Evolutionary conservation across 83 land plant genomes (phyloP).

Genomic region (Picea mariana): DNA sequence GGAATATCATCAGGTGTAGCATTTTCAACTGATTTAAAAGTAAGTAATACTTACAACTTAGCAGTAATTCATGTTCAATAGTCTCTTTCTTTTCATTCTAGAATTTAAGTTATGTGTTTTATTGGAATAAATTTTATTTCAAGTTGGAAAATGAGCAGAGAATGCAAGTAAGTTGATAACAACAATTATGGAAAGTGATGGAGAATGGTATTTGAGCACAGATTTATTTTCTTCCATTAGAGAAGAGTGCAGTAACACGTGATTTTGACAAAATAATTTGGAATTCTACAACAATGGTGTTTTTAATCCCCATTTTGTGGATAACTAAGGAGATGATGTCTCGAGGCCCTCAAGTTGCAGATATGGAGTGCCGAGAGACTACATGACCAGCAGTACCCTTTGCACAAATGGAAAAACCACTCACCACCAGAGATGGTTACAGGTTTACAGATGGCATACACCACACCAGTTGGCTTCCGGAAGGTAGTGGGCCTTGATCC

Average conservation of each 20-base stretch:
- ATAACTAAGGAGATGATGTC: too few relatives aligned
- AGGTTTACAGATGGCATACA: too few relatives aligned
- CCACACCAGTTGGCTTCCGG: too few relatives aligned
- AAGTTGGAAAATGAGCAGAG: constrained; percentile 51
- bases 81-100: constrained; percentile 14
- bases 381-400: too few relatives aligned
- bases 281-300: too few relatives aligned
- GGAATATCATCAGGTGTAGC: constrained; percentile 68
- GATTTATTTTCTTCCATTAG: constrained; percentile 38
- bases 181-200: constrained; percentile 37
- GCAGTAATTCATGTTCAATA: neutral
- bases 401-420: too few relatives aligned
- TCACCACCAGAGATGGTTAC: too few relatives aligned
- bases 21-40: constrained; percentile 56
- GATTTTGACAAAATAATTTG: too few relatives aligned
- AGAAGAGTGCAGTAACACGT: constrained; percentile 47
- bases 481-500: too few relatives aligned
- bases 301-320: too few relatives aligned
- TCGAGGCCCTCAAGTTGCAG: too few relatives aligned
- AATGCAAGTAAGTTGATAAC: constrained; percentile 56
- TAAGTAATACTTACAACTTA: constrained; percentile 6
- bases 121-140: neutral
- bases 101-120: neutral
- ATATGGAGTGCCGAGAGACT: too few relatives aligned
- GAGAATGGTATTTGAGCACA: constrained; percentile 53